These are phyloP conservation scores for Fusarium sp. DNA, from an alignment of 2,329 filamentous ascomycete species.

Conservation along the genomic window DNA sequence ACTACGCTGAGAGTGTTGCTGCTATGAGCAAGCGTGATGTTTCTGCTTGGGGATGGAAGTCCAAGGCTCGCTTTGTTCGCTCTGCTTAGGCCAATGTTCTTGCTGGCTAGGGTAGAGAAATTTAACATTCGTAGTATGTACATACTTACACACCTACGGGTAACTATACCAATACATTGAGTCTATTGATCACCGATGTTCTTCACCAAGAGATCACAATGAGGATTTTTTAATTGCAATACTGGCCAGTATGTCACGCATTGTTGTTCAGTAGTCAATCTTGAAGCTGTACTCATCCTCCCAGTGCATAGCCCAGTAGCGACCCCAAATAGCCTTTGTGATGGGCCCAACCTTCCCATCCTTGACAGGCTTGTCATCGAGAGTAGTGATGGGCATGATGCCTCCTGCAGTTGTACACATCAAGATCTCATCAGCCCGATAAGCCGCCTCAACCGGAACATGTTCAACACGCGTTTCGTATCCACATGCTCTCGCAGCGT, in stretches of 20 bases:
- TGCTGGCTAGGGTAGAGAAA: not conserved
- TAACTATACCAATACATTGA: too few relatives aligned
- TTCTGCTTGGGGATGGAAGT: slow-evolving; percentile 31
- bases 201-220: not conserved
- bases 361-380: slow-evolving; percentile 57
- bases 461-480: slow-evolving; percentile 45
- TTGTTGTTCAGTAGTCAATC: slow-evolving; percentile 11
- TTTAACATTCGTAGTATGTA: not conserved
- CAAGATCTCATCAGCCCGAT: slow-evolving; percentile 60
- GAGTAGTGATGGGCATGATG: slow-evolving; percentile 61
- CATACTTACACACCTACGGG: not conserved
- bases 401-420: slow-evolving; percentile 66
- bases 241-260: accelerated
- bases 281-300: slow-evolving; percentile 32
- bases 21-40: slow-evolving; percentile 37
- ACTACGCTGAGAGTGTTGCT: slow-evolving; percentile 46
- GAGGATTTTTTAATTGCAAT: not conserved
- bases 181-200: too few relatives aligned
- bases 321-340: slow-evolving; percentile 61
- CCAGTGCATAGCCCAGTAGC: slow-evolving; percentile 51
- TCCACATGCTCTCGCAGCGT: slow-evolving; percentile 51
- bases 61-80: slow-evolving; percentile 23
- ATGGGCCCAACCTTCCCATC: slow-evolving; percentile 57
- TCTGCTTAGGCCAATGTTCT: not conserved
- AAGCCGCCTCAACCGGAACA: slow-evolving; percentile 37